Conservation (phyloP, 306 rosid genomes). For the Crotalaria pallida region DNA sequence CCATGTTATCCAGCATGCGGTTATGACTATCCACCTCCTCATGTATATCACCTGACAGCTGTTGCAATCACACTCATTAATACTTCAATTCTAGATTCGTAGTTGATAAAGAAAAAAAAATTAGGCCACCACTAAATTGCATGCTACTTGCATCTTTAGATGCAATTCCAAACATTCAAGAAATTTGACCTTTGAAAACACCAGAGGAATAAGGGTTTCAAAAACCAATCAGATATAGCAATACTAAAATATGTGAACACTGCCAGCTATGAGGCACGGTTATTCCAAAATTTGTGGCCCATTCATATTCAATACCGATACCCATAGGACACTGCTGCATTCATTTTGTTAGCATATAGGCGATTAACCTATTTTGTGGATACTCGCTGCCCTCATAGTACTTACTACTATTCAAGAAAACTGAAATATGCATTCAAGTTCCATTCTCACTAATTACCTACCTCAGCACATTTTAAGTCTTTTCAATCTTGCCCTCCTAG, state of each 20-base stretch:
- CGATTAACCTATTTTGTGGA: neutral
- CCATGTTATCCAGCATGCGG: conserved; percentile 84
- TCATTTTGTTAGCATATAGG: neutral
- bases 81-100: neutral
- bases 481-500: neutral
- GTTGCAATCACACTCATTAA: conserved; percentile 36
- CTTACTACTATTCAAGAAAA: too few species aligned
- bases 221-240: neutral
- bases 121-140: conserved; percentile 7
- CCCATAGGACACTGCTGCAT: neutral
- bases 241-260: neutral
- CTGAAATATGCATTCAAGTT: neutral
- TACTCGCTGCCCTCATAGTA: neutral
- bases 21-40: conserved; percentile 94
- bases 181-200: conserved; percentile 7
- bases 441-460: neutral
- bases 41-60: conserved; percentile 91
- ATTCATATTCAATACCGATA: too few species aligned
- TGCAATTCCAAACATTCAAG: conserved; percentile 5
- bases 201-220: neutral
- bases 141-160: neutral
- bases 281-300: neutral
- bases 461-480: neutral
- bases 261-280: neutral
- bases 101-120: neutral